These are phyloP conservation scores for Aspergillus sp. DNA, from an alignment of 2,329 filamentous ascomycete species.

Conservation along the genomic window DNA sequence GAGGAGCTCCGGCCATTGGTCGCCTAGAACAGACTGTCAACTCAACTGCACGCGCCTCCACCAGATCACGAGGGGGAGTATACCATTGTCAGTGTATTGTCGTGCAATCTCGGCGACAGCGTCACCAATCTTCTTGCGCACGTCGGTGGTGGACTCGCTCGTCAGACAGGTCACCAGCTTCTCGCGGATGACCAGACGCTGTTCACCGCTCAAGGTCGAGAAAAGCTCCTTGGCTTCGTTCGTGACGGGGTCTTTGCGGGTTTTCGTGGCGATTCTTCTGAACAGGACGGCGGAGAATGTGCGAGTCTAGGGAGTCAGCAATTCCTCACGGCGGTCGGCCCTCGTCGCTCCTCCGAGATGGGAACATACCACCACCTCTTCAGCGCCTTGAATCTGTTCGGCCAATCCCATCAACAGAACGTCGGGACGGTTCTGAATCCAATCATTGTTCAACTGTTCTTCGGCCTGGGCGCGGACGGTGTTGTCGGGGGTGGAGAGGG, in stretches of 20 bases:
- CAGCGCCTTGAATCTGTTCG: conserved; percentile 82
- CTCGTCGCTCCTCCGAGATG: neutral
- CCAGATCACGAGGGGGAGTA: conserved; percentile 7
- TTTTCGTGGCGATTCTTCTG: conserved; percentile 86
- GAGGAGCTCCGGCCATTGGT: conserved; percentile 87
- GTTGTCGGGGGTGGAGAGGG: conserved; percentile 88
- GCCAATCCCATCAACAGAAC: conserved; percentile 89
- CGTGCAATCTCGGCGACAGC: conserved; percentile 94
- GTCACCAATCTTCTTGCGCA: conserved; percentile 94
- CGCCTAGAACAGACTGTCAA: conserved; percentile 52
- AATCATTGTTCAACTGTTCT: conserved; percentile 85
- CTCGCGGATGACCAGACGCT: conserved; percentile 74
- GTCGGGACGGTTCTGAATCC: conserved; percentile 78
- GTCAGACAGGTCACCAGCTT: conserved; percentile 78
- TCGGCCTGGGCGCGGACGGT: conserved; percentile 79
- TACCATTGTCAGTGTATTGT: conserved; percentile 91
- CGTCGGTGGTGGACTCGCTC: conserved; percentile 68
- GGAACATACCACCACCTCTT: conserved; percentile 65
- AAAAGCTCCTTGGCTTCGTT: conserved; percentile 81
- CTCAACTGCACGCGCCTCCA: too few species aligned
- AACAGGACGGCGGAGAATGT: conserved; percentile 94
- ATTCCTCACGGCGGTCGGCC: too few species aligned
- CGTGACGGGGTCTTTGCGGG: conserved; percentile 68
- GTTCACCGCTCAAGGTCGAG: conserved; percentile 70
- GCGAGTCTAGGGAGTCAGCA: conserved; percentile 60